A percentile compares a stretch with the other conserved stretches of the same genome.
Conservation (phyloP, 805 yeast genomes). For the Lipomyces sp. region DNA sequence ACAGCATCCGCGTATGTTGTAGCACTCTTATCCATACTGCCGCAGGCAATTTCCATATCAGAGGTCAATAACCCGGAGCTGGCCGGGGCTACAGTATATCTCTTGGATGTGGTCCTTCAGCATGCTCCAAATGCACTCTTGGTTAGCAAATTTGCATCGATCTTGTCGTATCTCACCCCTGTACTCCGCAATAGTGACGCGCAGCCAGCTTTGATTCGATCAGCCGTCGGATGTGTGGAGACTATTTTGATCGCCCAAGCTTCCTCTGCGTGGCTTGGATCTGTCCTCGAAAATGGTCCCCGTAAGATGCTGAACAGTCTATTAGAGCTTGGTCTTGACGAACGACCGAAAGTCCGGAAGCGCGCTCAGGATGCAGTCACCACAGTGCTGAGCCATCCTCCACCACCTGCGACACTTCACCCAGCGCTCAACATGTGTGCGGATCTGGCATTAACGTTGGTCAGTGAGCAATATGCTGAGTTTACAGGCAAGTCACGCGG, state of each 20-base stretch:
- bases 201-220: constrained; percentile 79
- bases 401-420: constrained; percentile 80
- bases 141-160: constrained; percentile 74
- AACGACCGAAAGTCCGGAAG: constrained; percentile 93
- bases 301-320: constrained; percentile 79
- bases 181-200: constrained; percentile 64
- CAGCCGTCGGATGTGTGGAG: constrained; percentile 86
- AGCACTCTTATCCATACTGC: constrained; percentile 79
- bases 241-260: constrained; percentile 80
- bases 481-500: constrained; percentile 45
- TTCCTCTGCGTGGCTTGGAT: constrained; percentile 70
- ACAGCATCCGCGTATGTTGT: constrained; percentile 84
- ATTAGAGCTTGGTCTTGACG: constrained; percentile 72
- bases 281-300: constrained; percentile 52
- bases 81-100: constrained; percentile 66
- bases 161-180: constrained; percentile 80
- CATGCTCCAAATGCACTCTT: constrained; percentile 67
- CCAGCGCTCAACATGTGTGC: constrained; percentile 75
- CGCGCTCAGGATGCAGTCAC: constrained; percentile 91
- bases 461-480: constrained; percentile 53
- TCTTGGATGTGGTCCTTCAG: constrained; percentile 79
- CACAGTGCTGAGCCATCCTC: constrained; percentile 63
- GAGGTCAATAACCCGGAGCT: constrained; percentile 62
- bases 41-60: constrained; percentile 66
- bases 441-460: constrained; percentile 63